Evolutionary conservation across 306 rosid species (phyloP).

Genomic region (Coriaria nepalensis): DNA sequence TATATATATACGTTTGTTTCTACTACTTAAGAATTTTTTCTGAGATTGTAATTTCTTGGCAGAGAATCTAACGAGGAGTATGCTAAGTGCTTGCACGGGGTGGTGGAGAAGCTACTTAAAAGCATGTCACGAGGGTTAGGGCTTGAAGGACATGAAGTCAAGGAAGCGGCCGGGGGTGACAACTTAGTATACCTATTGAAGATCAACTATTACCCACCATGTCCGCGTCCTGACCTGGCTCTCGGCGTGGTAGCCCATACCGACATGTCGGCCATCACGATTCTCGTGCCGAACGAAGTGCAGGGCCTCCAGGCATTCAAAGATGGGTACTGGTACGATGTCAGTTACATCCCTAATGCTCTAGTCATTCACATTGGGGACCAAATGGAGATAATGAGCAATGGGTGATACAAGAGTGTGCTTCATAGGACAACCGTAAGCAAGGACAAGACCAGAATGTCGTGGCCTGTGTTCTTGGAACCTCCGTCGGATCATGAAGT

Average conservation of each 20-base stretch:
- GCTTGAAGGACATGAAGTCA: conserved; percentile 40
- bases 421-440: conserved; percentile 28
- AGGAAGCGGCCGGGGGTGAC: conserved; percentile 44
- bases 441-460: conserved; percentile 28
- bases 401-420: conserved; percentile 44
- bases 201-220: conserved; percentile 81
- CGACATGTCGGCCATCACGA: conserved; percentile 51
- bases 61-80: conserved; percentile 63
- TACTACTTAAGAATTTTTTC: neutral
- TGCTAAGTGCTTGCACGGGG: conserved; percentile 24
- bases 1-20: no score
- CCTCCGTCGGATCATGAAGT: conserved; percentile 18
- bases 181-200: conserved; percentile 41
- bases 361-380: conserved; percentile 67
- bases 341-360: conserved; percentile 59
- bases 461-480: conserved; percentile 43
- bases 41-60: neutral
- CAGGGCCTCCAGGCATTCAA: conserved; percentile 70
- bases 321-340: conserved; percentile 56
- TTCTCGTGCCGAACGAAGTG: conserved; percentile 62
- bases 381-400: conserved; percentile 64
- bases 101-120: conserved; percentile 41
- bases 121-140: conserved; percentile 44
- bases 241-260: conserved; percentile 69
- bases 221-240: conserved; percentile 64